These are phyloP conservation scores for Urochloa ruziziensis DNA, from an alignment of 176 grass and related monocot genomes.

Conservation along the genomic window DNA sequence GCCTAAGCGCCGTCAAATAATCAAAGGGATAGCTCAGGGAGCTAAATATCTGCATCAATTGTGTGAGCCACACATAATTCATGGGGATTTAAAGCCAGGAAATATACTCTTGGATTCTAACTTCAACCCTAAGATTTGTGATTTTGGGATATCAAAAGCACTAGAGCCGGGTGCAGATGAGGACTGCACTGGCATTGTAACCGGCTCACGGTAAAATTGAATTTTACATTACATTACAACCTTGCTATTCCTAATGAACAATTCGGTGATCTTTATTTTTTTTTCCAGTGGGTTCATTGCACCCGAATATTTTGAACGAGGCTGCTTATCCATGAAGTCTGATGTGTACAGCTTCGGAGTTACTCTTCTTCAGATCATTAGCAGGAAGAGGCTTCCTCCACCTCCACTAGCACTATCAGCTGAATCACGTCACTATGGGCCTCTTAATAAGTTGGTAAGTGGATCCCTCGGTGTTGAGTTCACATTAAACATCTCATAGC, in stretches of 20 bases:
- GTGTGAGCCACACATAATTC: background rate
- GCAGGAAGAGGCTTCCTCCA: too few species aligned
- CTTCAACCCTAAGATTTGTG: background rate
- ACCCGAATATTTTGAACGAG: background rate
- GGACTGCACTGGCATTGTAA: background rate
- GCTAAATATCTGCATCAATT: background rate
- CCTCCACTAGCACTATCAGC: too few species aligned
- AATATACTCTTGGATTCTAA: background rate
- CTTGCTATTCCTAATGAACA: background rate
- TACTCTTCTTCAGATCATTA: too few species aligned
- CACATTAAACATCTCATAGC: background rate
- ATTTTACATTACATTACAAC: background rate
- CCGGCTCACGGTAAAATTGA: background rate
- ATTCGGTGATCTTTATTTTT: background rate
- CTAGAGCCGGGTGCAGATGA: background rate
- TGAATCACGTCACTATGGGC: too few species aligned
- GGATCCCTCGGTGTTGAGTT: background rate
- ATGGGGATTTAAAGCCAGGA: background rate
- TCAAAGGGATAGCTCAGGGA: constrained; percentile 6
- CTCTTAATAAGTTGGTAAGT: background rate
- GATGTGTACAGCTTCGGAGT: too few species aligned
- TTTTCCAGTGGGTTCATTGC: constrained; percentile 1
- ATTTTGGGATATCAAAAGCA: background rate
- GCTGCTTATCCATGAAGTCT: too few species aligned
- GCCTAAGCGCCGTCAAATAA: background rate